Conservation (phyloP, 805 yeast species). For the Suhomyces faveliae region DNA sequence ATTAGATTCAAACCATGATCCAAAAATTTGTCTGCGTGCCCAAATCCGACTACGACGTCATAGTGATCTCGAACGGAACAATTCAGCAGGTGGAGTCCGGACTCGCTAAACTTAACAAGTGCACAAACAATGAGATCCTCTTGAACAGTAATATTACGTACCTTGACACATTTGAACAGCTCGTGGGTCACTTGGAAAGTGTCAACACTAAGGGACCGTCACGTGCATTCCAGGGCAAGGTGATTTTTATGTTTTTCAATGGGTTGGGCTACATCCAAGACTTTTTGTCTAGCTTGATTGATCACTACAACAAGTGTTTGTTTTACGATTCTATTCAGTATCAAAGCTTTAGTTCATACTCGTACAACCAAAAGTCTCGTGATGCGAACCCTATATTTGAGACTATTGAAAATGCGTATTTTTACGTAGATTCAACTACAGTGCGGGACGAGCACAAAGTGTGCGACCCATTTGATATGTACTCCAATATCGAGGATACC, state of each 20-base stretch:
- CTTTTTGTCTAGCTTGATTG: constrained; percentile 29
- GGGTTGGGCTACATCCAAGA: constrained; percentile 33
- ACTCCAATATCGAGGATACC: constrained; percentile 8
- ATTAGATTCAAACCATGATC: constrained; percentile 23
- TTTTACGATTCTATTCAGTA: constrained; percentile 7
- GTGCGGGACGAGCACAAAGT: constrained; percentile 4
- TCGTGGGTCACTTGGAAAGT: constrained; percentile 17
- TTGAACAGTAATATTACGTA: constrained; percentile 23
- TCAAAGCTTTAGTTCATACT: constrained; percentile 3
- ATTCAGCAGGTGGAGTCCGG: constrained; percentile 25
- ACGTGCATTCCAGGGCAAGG: constrained; percentile 25
- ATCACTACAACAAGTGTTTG: constrained; percentile 19
- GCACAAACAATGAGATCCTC: constrained; percentile 21
- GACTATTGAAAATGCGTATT: constrained; percentile 26
- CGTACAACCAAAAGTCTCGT: background rate
- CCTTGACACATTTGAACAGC: constrained; percentile 22
- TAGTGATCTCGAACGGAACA: constrained; percentile 36
- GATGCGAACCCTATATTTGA: constrained; percentile 10
- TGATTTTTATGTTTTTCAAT: constrained; percentile 38
- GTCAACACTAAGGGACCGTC: constrained; percentile 4
- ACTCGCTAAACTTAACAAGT: constrained; percentile 22
- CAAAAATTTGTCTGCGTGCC: constrained; percentile 37
- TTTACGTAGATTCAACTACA: constrained; percentile 32
- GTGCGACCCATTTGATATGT: constrained; percentile 1
- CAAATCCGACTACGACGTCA: constrained; percentile 29